These are phyloP conservation scores for Phaeosphaeriaceae sp. DNA, from an alignment of 2,329 filamentous ascomycete genomes.

Conservation along the genomic window DNA sequence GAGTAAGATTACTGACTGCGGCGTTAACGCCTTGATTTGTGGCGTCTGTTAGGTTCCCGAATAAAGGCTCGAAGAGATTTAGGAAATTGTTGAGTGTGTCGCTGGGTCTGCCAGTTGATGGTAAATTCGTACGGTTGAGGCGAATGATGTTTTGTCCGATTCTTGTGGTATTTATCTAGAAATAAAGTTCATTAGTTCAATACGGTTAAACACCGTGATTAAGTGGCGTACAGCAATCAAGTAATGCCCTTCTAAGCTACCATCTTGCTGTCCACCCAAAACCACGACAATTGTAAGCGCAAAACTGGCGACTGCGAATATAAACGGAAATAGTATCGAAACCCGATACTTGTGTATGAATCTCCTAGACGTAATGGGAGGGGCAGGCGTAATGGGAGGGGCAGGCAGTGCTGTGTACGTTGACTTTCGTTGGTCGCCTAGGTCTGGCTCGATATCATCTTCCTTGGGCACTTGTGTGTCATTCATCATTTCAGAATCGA, in stretches of 20 bases:
- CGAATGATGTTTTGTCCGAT: too few relatives aligned
- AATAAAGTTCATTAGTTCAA: too few relatives aligned
- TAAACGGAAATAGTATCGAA: constrained; percentile 22
- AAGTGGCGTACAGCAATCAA: constrained; percentile 21
- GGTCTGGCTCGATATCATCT: constrained; percentile 24
- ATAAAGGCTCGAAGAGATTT: too few relatives aligned
- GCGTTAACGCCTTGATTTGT: too few relatives aligned
- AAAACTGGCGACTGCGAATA: constrained; percentile 19
- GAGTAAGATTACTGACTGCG: too few relatives aligned
- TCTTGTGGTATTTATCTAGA: too few relatives aligned
- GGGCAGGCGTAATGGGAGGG: constrained; percentile 23
- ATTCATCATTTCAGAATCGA: constrained; percentile 1
- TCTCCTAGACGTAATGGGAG: constrained; percentile 25
- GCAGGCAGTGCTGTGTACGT: constrained; percentile 26
- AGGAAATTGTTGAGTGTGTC: too few relatives aligned
- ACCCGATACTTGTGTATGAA: constrained; percentile 28
- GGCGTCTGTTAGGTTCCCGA: too few relatives aligned
- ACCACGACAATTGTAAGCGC: constrained; percentile 24
- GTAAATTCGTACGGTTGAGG: too few relatives aligned
- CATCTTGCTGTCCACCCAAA: constrained; percentile 19
- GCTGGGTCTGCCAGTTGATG: too few relatives aligned
- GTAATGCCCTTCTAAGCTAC: constrained; percentile 21
- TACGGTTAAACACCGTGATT: background rate
- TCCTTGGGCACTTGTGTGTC: constrained; percentile 13
- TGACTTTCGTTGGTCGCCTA: constrained; percentile 28